Percentiles rank a stretch among this genome's conserved stretches.
phyloP scores from a whole-genome alignment of 129 eudicot genomes.

The Chrysanthemum seticuspe region DNA sequence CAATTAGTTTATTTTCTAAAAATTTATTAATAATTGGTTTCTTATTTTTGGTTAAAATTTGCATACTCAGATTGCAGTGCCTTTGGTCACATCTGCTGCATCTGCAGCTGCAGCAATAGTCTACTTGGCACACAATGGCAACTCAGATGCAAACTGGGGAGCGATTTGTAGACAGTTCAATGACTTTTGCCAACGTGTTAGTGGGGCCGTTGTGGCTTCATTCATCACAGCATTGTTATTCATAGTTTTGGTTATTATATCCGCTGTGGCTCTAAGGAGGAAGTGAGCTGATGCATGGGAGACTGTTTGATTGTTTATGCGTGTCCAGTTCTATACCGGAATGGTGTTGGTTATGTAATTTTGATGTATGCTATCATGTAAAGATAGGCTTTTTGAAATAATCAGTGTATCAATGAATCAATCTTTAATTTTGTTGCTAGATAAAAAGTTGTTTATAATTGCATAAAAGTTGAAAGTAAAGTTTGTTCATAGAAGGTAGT shows the following conservation, averaged over 20 bases:
- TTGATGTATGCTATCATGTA: neutral
- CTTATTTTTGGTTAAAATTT: constrained; percentile 1
- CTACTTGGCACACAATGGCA: constrained; percentile 84
- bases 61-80: constrained; percentile 33
- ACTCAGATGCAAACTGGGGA: constrained; percentile 59
- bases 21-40: neutral
- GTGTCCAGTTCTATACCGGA: too few relatives aligned
- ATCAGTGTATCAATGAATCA: too few relatives aligned
- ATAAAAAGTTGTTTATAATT: too few relatives aligned
- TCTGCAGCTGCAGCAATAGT: constrained; percentile 76
- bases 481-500: too few relatives aligned
- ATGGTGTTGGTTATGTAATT: too few relatives aligned
- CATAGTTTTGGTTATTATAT: constrained; percentile 57
- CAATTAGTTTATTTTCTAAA: neutral
- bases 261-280: constrained; percentile 61
- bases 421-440: too few relatives aligned
- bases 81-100: constrained; percentile 58
- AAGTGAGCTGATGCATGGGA: constrained; percentile 21
- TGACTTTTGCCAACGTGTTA: constrained; percentile 69
- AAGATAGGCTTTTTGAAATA: neutral
- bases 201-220: constrained; percentile 85
- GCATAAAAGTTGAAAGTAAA: too few relatives aligned
- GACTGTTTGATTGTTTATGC: neutral
- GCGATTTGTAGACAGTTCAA: constrained; percentile 75
- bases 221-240: constrained; percentile 57